Evolutionary conservation across 208 protist species (phyloP), one percentile per base, ranked within the genome.

Genomic region (Sergeia podlipaevii): DNA sequence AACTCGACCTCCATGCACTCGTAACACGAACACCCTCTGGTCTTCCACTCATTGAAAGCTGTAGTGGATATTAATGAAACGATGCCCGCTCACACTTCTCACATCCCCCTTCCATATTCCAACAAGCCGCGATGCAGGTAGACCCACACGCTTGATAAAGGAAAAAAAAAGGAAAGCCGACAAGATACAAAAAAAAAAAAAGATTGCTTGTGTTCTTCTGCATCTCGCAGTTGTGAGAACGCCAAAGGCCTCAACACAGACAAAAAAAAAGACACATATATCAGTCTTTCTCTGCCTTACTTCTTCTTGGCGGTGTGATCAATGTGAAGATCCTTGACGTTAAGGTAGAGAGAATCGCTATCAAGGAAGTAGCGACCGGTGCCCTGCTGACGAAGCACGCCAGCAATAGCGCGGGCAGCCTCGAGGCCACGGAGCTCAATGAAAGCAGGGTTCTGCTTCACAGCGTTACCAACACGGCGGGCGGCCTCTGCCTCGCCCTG

Each of bases 401-500:
- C 78, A 20, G 95, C 85, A 65, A 98, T 97, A 0, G 91, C 70
- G 11, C 89, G 76, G 30, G 95, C 85, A 21, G 95, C 91, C 78
- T 97, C 93, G 58, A 97, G 76, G 30, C 89, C 83, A 58, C 92
- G 80, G 17, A 98, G 77, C 45, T 97, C 91, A 28, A 98, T 70
- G 51, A 97, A 97, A 34, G 86, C 91, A 0, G 80, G 78, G 60
- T 96, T 91, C 45, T 89, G 74, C 54, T 91, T 82, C 8, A 97
- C 72, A 3, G 95, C 91, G 32, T 97, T 64, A 20, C 89, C 87
- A 42, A 97, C 86, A 11, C 97, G 79, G 55, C 77, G 80, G 24
- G 92, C 92, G 0, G 93, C 70, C 72, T 95, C 75, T 0, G 93
- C 89, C 77, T 98, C 95, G 80, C 96, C 96, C 67, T 97, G 70